Conservation (phyloP, 768 basidiomycete species). For the Nevesoporus exiguus region DNA sequence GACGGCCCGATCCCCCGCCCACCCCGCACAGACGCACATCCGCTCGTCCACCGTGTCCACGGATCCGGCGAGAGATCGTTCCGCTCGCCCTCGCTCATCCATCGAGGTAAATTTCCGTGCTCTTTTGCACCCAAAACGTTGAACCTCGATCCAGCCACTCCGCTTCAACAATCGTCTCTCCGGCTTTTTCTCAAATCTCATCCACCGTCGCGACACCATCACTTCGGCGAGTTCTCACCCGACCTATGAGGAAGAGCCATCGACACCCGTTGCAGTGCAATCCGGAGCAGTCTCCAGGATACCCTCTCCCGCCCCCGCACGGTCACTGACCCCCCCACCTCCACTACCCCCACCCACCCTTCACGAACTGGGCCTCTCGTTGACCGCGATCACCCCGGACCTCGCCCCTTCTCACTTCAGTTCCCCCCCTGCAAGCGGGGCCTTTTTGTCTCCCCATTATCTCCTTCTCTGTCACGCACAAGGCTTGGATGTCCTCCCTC, state of each 20-base stretch:
- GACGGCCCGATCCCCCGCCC: conserved; percentile 30
- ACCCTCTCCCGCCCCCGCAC: conserved; percentile 50
- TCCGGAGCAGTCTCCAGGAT: conserved; percentile 45
- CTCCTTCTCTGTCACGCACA: conserved; percentile 82
- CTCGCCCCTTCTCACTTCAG: conserved; percentile 76
- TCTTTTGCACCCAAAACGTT: conserved; percentile 9
- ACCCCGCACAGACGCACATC: background rate
- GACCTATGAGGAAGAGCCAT: conserved; percentile 33
- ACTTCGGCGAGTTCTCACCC: conserved; percentile 27
- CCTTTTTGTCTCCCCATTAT: conserved; percentile 78
- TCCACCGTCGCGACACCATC: conserved; percentile 62
- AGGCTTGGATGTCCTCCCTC: conserved; percentile 81
- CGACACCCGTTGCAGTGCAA: conserved; percentile 25
- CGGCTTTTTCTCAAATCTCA: conserved; percentile 79
- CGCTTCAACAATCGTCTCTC: conserved; percentile 74
- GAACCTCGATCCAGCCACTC: conserved; percentile 33
- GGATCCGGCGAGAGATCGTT: conserved; percentile 35
- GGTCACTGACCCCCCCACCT: conserved; percentile 71
- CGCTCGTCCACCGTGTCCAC: conserved; percentile 16
- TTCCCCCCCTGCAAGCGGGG: conserved; percentile 71
- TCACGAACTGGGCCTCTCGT: conserved; percentile 68
- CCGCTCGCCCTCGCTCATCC: conserved; percentile 47
- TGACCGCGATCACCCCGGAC: conserved; percentile 63
- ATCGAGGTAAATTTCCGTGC: conserved; percentile 48
- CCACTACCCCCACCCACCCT: conserved; percentile 67